Conservation (phyloP, 192 early-diverging fungal species). For the Coemansia sp. region DNA sequence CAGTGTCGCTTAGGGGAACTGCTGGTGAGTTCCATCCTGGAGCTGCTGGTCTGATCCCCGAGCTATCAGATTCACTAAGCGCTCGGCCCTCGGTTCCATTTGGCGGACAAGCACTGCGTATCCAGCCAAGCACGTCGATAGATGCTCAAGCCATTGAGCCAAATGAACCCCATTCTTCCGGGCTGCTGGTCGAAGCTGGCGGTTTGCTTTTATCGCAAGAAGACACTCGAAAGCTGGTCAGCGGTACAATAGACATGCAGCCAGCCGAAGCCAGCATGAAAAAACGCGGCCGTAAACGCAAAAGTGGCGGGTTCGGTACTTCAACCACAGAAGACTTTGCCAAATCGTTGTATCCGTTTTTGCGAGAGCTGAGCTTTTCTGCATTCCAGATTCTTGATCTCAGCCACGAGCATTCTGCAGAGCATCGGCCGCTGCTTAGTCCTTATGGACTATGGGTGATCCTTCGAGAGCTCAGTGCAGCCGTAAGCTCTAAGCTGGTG, state of each 20-base stretch:
- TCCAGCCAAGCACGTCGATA: neutral
- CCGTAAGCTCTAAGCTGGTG: constrained; percentile 30
- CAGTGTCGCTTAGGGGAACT: constrained; percentile 24
- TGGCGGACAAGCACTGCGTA: constrained; percentile 9
- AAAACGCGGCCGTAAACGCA: constrained; percentile 34
- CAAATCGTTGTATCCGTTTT: constrained; percentile 13
- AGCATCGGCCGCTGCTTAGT: constrained; percentile 13
- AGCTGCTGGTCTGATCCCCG: constrained; percentile 33
- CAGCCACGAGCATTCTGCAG: neutral
- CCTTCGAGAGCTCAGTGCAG: constrained; percentile 29
- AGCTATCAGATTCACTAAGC: constrained; percentile 18
- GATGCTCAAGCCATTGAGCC: neutral
- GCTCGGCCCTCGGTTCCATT: neutral
- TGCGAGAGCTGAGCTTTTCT: constrained; percentile 46
- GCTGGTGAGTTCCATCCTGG: constrained; percentile 25
- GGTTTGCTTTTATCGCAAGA: constrained; percentile 43
- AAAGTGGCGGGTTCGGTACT: neutral
- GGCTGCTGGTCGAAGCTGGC: constrained; percentile 25
- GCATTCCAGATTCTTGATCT: constrained; percentile 28
- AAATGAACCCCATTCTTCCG: neutral
- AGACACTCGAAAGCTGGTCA: constrained; percentile 34
- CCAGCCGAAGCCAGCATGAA: neutral
- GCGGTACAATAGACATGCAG: neutral
- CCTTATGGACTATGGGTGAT: constrained; percentile 22
- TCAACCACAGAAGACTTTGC: constrained; percentile 15